Base-by-base conservation (phyloP, 345 rosid genomes). In the Rubroshorea leprosula region DNA sequence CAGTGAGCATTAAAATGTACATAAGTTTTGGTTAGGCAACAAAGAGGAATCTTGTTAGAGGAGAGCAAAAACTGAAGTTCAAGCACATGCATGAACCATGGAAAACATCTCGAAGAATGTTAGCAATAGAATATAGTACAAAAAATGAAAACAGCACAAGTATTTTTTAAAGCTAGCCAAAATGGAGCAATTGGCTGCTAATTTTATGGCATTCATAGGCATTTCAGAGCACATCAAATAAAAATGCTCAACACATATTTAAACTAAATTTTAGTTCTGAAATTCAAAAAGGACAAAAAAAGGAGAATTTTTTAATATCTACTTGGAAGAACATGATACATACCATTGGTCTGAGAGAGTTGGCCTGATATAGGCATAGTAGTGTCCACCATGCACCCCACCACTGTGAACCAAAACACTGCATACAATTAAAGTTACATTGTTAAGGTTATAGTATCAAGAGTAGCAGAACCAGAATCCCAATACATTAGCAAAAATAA, bases 351-450 rank as follows among this genome's bases (percentile, higher is more conserved):
- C 95, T 67, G 96, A 76, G 46, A 91, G 92, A 13, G 89, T 84
- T 47, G 96, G 98, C 76, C 98, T 80, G 51, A 88, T 91, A 67
- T 80, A 91, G 51, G 98, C 98, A 81, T 91, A 91, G 70, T 91
- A 91, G 66, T 91, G 98, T 53, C 98, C 98, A 59, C 98, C 98
- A 60, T 91, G 98, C 64, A 91, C 85, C 51, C 98, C 98, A 61
- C 98, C 98, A 26, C 98, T 91, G 50, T 91, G 98, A 78, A 91
- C 98, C 75, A 91, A 77, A 64, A 91, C 98, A 61, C 98, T 91
- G 81, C 49, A 57, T 60, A 14, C 17, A 46, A 52, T 49, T 7
- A 61, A 48, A 14, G 16, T 26, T 39, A 39, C 43, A 54, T 13
- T 14, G 18, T 44, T 44, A 44, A 35, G 41, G 12, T 35, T 35